Base-by-base conservation (phyloP, 2,329 filamentous ascomycete genomes). In the Scedosporium apiospermum region DNA sequence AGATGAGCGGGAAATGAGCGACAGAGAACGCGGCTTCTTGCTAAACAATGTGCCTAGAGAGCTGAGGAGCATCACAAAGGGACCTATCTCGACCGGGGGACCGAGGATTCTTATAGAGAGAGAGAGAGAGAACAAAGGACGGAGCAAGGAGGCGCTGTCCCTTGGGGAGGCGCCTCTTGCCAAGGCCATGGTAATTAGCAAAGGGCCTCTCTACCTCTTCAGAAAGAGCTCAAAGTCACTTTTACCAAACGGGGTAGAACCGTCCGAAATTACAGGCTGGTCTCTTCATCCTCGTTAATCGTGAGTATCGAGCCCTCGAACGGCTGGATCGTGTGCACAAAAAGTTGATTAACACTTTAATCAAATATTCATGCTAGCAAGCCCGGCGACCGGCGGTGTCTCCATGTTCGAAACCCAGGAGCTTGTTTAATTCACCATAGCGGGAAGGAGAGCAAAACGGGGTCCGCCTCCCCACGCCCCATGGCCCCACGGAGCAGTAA, bases 301-400 rank as follows among this genome's bases (percentile, higher is more conserved):
- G 42, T 34, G 44, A 18, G 27, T 49, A 27, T 44, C 59, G 59
- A 23, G n/a, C 6, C 6, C 18, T 61, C 26, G 26, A 34, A 41
- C 44, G 26, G 30, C 44, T 30, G 26, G 44, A 38, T 58, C 12
- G 57, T 34, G 12, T 58, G 57, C n/a, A 58, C 57, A 34, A 26
- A 23, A 23, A 58, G 26, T 61, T 61, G 59, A 61, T 61, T 61
- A 61, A 53, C 59, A 34, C 59, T 61, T 51, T 61, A 61, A 61
- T 53, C 42, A 53, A 34, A 38, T 16, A 61, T 53, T 53, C 51
- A 55, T 55, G 51, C 51, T 26, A 55, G 23, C 51, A 23, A 55
- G 51, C 49, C 21, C n/a, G 49, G 49, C 49, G 49, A 53, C 49
- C 23, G 49, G n/a, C 49, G 49, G 49, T 12, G 51, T 55, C 51